A percentile compares a stretch with the other conserved stretches of the same genome.
Conservation (phyloP, 1,284 basidiomycete species). For the Mycena sp. region DNA sequence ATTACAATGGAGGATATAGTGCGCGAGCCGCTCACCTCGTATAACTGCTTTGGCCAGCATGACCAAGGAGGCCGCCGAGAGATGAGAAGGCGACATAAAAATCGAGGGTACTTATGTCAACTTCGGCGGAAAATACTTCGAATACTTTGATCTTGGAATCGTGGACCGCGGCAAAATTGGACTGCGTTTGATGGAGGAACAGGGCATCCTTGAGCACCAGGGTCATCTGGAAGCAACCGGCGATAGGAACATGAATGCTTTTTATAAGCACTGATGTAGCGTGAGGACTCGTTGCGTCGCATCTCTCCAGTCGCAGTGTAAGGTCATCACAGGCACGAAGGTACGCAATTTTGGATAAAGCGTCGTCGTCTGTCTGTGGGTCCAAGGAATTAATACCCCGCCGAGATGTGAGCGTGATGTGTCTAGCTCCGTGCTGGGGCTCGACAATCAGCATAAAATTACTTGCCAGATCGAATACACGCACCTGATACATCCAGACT, state of each 20-base stretch:
- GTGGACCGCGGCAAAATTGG: neutral
- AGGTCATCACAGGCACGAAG: constrained; percentile 37
- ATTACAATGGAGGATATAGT: too few relatives aligned
- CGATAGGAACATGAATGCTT: neutral
- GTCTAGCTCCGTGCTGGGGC: constrained; percentile 43
- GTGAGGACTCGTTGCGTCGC: constrained; percentile 30
- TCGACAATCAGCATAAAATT: neutral
- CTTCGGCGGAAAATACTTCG: neutral
- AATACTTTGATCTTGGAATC: constrained; percentile 12
- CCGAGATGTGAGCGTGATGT: constrained; percentile 46
- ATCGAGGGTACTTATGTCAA: constrained; percentile 5
- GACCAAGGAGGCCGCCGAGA: constrained; percentile 7
- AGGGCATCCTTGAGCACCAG: constrained; percentile 5
- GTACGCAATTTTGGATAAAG: constrained; percentile 36
- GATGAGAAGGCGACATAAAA: constrained; percentile 19
- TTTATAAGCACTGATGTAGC: neutral
- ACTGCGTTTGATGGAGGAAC: constrained; percentile 5
- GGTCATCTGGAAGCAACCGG: constrained; percentile 18
- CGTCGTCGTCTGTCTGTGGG: constrained; percentile 26
- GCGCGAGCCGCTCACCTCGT: constrained; percentile 1
- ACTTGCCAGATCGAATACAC: neutral
- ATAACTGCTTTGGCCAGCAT: constrained; percentile 12
- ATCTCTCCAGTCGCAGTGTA: constrained; percentile 32
- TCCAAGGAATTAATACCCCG: constrained; percentile 34
- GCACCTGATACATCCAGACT: constrained; percentile 21